These are phyloP conservation scores for Luvunga scandens DNA, from an alignment of 345 rosid genomes.

Conservation along the genomic window DNA sequence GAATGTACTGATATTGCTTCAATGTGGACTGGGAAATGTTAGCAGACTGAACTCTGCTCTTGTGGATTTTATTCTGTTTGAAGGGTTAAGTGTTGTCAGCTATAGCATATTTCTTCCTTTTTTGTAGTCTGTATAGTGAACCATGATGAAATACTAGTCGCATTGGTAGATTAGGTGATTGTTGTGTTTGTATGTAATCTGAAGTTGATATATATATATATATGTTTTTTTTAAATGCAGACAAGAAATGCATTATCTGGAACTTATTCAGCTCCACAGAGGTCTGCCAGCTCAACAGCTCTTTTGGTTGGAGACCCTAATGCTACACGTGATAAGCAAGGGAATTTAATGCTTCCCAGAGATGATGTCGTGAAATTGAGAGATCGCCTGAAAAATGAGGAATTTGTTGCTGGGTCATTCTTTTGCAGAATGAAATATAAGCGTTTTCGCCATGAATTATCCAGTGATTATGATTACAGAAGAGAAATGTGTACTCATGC, in stretches of 20 bases:
- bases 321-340: constrained; percentile 89
- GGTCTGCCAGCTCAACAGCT: constrained; percentile 99
- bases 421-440: constrained; percentile 61
- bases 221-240: constrained; percentile 36
- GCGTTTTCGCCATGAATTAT: constrained; percentile 54
- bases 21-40: neutral
- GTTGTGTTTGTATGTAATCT: neutral
- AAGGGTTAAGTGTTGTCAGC: neutral
- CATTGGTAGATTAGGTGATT: neutral
- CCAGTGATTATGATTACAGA: constrained; percentile 68
- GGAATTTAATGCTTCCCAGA: constrained; percentile 96
- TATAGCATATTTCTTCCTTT: neutral
- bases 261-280: constrained; percentile 98
- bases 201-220: neutral
- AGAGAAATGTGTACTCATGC: constrained; percentile 99
- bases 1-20: neutral
- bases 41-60: neutral
- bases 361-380: constrained; percentile 97
- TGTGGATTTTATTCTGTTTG: neutral
- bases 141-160: neutral
- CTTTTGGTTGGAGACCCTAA: constrained; percentile 97
- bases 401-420: constrained; percentile 75
- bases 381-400: constrained; percentile 96
- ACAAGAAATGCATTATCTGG: constrained; percentile 98
- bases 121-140: neutral